Evolutionary conservation across 208 protist genomes (phyloP), one percentile per base, ranked within the genome.

Genomic region (Leishmania lainsoni): DNA sequence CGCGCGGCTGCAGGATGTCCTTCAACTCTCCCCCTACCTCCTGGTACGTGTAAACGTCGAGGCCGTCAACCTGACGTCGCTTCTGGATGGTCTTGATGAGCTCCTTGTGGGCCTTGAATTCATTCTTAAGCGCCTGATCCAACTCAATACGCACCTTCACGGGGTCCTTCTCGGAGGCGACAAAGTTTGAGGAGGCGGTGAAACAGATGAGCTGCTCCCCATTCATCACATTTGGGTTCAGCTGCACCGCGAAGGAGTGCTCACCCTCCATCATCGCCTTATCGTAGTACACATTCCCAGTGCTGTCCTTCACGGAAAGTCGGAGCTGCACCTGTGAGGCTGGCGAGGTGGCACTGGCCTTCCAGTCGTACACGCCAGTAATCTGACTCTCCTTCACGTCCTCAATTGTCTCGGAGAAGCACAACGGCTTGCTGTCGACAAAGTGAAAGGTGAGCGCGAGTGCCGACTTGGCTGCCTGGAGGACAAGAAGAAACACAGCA

Each of bases 41-140:
- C 26, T 86, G 89, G 68, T 89, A 95, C 8, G 82, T 87, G 63
- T 93, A 93, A 20, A 97, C 90, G 42, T 95, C 87, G 82, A 91
- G 81, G 2, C 86, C 90, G 20, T 92, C 75, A 9, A 95, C 83
- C 20, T 88, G 90, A 1, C 66, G 54, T 16, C 79, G 63, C 76
- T 79, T 77, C 59, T 80, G 20, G 0, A 79, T 68, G 10, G 5
- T 75, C 68, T 87, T 72, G 22, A 61, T 58, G 16, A 79, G 63
- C 26, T 61, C 32, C 61, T 81, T 81, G 5, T 73, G 71, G 35
- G 75, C 66, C 61, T 80, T 69, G 59, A 68, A 29, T 5, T 17
- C 69, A 3, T 39, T 22, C 72, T 68, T 75, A 16, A 49, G 77
- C 22, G 26, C 72, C 52, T 78, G 81, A 69, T 85, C 81, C 20